Evolutionary conservation across 192 early-diverging fungal genomes (phyloP).

Genomic region (Pilaira anomala): DNA sequence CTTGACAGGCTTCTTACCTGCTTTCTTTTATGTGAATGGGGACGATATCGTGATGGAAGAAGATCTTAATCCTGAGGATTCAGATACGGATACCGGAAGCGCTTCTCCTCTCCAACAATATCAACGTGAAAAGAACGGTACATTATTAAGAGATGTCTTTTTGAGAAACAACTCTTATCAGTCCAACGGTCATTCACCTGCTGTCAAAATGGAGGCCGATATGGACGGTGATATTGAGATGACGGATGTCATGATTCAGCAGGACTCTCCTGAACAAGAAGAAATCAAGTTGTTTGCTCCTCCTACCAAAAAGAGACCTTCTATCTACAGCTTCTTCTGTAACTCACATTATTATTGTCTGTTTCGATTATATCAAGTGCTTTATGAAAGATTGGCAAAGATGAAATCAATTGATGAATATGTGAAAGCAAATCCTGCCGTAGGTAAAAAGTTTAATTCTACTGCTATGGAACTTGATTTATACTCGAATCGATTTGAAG

Average conservation of each 20-base stretch:
- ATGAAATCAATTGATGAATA: not conserved
- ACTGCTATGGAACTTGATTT: conserved; percentile 9
- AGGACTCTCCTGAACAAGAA: conserved; percentile 8
- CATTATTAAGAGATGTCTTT: conserved; percentile 15
- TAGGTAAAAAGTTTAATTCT: not conserved
- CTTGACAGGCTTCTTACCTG: conserved; percentile 64
- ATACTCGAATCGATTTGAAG: conserved; percentile 1
- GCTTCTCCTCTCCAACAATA: not conserved
- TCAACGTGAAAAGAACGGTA: not conserved
- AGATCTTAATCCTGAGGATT: not conserved
- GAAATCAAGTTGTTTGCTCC: conserved; percentile 10
- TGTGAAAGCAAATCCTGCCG: conserved; percentile 15
- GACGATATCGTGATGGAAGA: conserved; percentile 23
- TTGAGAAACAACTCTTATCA: not conserved
- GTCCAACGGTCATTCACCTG: conserved; percentile 4
- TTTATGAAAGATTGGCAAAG: not conserved
- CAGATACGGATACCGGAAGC: conserved; percentile 4
- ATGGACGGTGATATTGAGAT: conserved; percentile 14
- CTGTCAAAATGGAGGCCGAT: not conserved
- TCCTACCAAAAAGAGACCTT: conserved; percentile 29
- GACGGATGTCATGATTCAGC: conserved; percentile 4
- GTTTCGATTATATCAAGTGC: conserved; percentile 81
- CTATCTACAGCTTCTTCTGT: conserved; percentile 71
- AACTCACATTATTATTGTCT: conserved; percentile 86
- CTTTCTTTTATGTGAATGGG: conserved; percentile 60